phyloP scores from a whole-genome alignment of 1,284 basidiomycete species.

The Puccinia polysora region DNA sequence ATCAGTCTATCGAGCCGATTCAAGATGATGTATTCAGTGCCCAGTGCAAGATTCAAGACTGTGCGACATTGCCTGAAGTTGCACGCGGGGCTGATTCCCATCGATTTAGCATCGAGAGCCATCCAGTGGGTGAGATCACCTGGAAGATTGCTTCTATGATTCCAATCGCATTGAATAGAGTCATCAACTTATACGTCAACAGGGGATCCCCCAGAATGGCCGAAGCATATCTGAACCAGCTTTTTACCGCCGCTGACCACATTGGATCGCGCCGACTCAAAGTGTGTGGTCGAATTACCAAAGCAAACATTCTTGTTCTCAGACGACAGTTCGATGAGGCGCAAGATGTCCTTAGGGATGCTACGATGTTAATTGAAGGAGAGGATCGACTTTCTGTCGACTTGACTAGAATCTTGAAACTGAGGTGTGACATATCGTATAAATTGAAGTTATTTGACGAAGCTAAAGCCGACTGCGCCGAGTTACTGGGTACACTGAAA shows the following conservation, averaged over 20 bases:
- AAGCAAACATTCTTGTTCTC: slow-evolving; percentile 29
- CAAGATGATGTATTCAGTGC: slow-evolving; percentile 41
- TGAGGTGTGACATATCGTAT: slow-evolving; percentile 21
- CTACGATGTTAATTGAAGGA: slow-evolving; percentile 6
- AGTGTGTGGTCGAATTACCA: slow-evolving; percentile 2
- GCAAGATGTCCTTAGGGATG: slow-evolving; percentile 13
- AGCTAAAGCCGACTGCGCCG: slow-evolving; percentile 32
- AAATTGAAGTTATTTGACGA: slow-evolving; percentile 25
- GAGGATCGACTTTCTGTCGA: slow-evolving; percentile 23
- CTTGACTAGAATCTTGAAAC: slow-evolving; percentile 30
- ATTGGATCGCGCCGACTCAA: slow-evolving; percentile 39
- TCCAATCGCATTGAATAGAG: slow-evolving; percentile 20
- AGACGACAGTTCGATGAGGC: slow-evolving; percentile 30
- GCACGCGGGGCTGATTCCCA: slow-evolving; percentile 14
- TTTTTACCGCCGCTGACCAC: slow-evolving; percentile 18
- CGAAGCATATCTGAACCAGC: slow-evolving; percentile 37
- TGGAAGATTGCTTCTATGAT: slow-evolving; percentile 37
- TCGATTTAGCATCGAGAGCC: slow-evolving; percentile 30
- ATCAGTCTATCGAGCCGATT: not conserved
- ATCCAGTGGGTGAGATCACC: slow-evolving; percentile 39
- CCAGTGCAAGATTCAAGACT: slow-evolving; percentile 26
- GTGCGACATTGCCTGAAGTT: slow-evolving; percentile 37
- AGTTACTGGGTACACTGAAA: slow-evolving; percentile 14
- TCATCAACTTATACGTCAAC: slow-evolving; percentile 27
- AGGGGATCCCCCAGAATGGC: slow-evolving; percentile 42